Evolutionary conservation across 1,284 basidiomycete species (phyloP), one percentile per base, ranked within the genome.

Genomic region (Ceratobasidium sp.): DNA sequence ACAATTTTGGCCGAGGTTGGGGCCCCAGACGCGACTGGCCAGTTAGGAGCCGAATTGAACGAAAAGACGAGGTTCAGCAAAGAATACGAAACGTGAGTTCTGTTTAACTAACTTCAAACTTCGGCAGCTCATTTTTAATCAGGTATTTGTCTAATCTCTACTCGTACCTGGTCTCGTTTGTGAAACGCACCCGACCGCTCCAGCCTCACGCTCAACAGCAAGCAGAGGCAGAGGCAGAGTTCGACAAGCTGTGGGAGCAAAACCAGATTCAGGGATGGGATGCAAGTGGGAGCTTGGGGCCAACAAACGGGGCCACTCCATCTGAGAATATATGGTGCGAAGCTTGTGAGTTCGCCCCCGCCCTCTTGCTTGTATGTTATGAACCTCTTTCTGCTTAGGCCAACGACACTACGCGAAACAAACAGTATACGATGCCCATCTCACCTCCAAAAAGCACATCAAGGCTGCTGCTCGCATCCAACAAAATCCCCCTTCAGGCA

Each of bases 391-490:
- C 72, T 72, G 14, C 23, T 18, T 16, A 95, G 94, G 95, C 79
- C 92, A 95, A 80, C 95, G 96, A 79, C 84, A 86, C 74, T 99
- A 98, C 80, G 88, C 96, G 14, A 99, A 98, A 80, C 94, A 98
- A 80, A 98, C 96, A 0, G 97, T 99, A 4, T 99, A 96, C 81
- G 94, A 98, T 77, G 96, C 95, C 4, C 97, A 99, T 79, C 82
- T 99, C 60, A 93, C 88, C 9, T 96, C 95, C 36, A 95, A 94
- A 81, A 98, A 95, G 80, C 97, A 99, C 80, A 83, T 93, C 79
- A 99, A 98, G 81, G 92, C 94, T 12, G 85, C 87, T 12, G 87
- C 90, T 64, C 91, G 91, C n/a, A 66, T 76, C 18, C 40, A 72
- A 25, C 44, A 64, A 54, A 62, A 67, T 28, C 60, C 73, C 21